Conservation (phyloP, 129 eudicot species). For the Chrysanthemum lavandulifolium region DNA sequence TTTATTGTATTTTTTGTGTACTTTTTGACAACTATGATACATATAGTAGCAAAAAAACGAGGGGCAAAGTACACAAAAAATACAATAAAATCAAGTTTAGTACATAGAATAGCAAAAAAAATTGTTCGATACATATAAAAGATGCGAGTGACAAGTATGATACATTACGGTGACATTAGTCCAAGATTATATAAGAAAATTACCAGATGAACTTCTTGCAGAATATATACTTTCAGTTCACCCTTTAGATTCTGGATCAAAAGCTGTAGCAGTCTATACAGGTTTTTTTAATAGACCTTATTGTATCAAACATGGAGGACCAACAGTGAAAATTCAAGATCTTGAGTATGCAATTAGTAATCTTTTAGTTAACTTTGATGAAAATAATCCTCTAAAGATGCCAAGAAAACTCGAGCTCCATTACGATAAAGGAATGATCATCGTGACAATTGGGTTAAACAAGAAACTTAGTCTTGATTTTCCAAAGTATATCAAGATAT, state of each 20-base stretch:
- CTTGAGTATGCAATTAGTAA: constrained; percentile 4
- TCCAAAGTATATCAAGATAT: constrained; percentile 22
- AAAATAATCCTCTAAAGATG: constrained; percentile 16
- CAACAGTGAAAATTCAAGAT: constrained; percentile 15
- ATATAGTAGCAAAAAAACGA: no score
- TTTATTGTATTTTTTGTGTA: no score
- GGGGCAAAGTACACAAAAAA: no score
- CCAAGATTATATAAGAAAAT: constrained; percentile 23
- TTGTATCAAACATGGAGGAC: constrained; percentile 16
- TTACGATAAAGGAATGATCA: constrained; percentile 6
- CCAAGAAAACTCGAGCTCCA: constrained; percentile 23
- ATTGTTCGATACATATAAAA: no score
- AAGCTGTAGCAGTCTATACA: constrained; percentile 23
- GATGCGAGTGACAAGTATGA: no score
- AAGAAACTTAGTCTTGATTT: constrained; percentile 28
- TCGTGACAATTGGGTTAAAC: constrained; percentile 20
- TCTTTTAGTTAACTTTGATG: constrained; percentile 10
- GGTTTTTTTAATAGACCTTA: constrained; percentile 19
- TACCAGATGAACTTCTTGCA: constrained; percentile 28
- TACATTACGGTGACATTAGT: no score
- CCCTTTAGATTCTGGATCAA: constrained; percentile 34
- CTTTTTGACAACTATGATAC: no score
- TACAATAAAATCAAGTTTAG: no score
- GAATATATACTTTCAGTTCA: constrained; percentile 23
- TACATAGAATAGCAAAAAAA: no score